Evolutionary conservation across 805 yeast species (phyloP), one percentile per base, ranked within the genome.

Genomic region (Teunomyces stri): DNA sequence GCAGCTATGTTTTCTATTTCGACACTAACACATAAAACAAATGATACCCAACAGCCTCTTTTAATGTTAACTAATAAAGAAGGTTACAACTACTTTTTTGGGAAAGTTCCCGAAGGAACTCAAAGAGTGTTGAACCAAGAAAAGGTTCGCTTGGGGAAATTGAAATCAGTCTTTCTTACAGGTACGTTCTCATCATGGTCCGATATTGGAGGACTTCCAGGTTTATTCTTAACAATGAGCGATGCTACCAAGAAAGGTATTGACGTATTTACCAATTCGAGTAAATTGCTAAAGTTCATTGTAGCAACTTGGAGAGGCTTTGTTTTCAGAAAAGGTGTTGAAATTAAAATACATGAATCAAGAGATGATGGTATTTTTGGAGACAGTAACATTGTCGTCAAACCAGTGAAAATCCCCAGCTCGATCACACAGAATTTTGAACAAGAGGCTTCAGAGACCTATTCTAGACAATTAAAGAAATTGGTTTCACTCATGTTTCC

Each of bases 181-280:
- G 99, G 99, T 2, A 70, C 70, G n/a, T 51, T 87, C 9, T 51
- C 61, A 16, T 65, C 77, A 45, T 92, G 97, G 97, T 63, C 76
- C 5, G 75, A 84, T n/a, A 68, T 89, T 2, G 89, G 96, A n/a
- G 99, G 99, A 0, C 65, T 92, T 5, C 97, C 98, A 0, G 99
- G 99, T 0, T 68, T 89, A 57, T 79, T 92, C 42, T 68, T 92
- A 43, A 89, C 97, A 0, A 73, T 87, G 11, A 82, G 88, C 47
- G 97, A 89, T 55, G 87, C 89, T 55, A 90, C 89, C 1, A 74
- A 77, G 51, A 76, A 78, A 42, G 72, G 72, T 5, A 61, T 87
- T 33, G 75, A 74, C n/a, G 67, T 89, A 0, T 76, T 67, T 55
- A 78, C 81, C 42, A 72, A 76, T 47, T 64, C 64, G 27, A 49